Percentiles rank a stretch among this genome's conserved stretches.
These are phyloP conservation scores for Scytalidium sp. DNA, from an alignment of 2,329 filamentous ascomycete genomes.

Conservation along the genomic window DNA sequence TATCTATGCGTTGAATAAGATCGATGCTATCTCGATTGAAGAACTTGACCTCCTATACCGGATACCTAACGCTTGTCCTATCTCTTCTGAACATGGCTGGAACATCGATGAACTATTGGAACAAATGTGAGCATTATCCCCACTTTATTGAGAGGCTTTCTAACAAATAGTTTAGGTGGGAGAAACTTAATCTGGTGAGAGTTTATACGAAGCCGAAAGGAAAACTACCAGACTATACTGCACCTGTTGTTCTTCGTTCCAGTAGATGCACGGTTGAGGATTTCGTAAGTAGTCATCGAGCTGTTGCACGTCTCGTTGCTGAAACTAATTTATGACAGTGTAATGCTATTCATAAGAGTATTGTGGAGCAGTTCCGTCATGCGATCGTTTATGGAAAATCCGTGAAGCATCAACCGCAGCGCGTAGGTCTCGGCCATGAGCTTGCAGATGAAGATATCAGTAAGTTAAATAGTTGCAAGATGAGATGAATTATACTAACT, in stretches of 20 bases:
- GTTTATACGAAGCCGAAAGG: slow-evolving; percentile 99
- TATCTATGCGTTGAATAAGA: slow-evolving; percentile 98
- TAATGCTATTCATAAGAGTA: slow-evolving; percentile 94
- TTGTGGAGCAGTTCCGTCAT: slow-evolving; percentile 91
- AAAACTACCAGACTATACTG: slow-evolving; percentile 84
- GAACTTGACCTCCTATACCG: slow-evolving; percentile 94
- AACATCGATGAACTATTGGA: slow-evolving; percentile 97
- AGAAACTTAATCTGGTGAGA: slow-evolving; percentile 84
- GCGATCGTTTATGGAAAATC: slow-evolving; percentile 97
- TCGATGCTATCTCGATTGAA: slow-evolving; percentile 96
- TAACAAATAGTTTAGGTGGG: slow-evolving; percentile 60
- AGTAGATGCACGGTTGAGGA: slow-evolving; percentile 89
- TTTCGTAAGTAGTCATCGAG: slow-evolving; percentile 70
- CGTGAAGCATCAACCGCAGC: slow-evolving; percentile 97
- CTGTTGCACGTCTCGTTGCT: slow-evolving; percentile 4
- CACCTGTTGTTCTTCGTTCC: slow-evolving; percentile 84
- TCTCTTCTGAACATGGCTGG: slow-evolving; percentile 97
- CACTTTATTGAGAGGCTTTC: slow-evolving; percentile 10
- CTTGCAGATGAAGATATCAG: slow-evolving; percentile 94
- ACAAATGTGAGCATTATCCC: slow-evolving; percentile 61
- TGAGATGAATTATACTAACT: slow-evolving; percentile 10
- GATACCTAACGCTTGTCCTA: slow-evolving; percentile 94
- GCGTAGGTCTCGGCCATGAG: slow-evolving; percentile 87
- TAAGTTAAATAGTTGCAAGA: slow-evolving; percentile 13
- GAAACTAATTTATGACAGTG: slow-evolving; percentile 56